Evolutionary conservation across 306 rosid species (phyloP), one percentile per base, ranked within the genome.

Genomic region (Trifolium fragiferum): DNA sequence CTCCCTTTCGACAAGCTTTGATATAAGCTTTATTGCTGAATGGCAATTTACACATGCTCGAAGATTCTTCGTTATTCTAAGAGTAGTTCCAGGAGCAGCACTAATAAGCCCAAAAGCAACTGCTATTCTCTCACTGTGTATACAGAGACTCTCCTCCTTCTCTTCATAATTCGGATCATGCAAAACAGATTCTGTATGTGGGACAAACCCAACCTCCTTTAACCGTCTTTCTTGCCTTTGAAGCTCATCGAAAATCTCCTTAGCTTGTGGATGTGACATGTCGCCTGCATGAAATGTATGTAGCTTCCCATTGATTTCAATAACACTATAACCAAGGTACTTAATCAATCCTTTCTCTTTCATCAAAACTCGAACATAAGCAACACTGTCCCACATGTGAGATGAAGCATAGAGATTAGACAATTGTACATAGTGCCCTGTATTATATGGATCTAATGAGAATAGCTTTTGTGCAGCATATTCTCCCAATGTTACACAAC

Each of bases 391-490:
- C 93, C 93, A 88, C 79, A 85, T n/a, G 8, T 82, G 82, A 30
- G 84, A 87, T 6, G 91, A 85, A 80, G 96, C 93, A 78, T 86
- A 90, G 32, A 90, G 90, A 86, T 86, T 88, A 21, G 96, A 88
- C 55, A 90, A 91, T 67, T 85, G 91, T 35, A 90, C 93, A 72
- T 87, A 85, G 66, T 86, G 90, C n/a, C 93, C 93, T 50, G 82
- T 85, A 14, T 88, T 85, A 81, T 78, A 80, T 35, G 91, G 91
- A 72, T 88, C 96, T 53, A 90, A 43, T 2, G 80, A 76, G 83
- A 90, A 85, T 68, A 88, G 85, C 64, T 80, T 80, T 10, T 82
- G 74, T 54, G 93, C 93, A 55, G 93, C 96, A 80, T 80, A 78
- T 81, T 88, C 89, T 82, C 96, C 91, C 8, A 88, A 30, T 16